phyloP scores from a whole-genome alignment of 1,284 basidiomycete genomes.

The Ganoderma sinense region DNA sequence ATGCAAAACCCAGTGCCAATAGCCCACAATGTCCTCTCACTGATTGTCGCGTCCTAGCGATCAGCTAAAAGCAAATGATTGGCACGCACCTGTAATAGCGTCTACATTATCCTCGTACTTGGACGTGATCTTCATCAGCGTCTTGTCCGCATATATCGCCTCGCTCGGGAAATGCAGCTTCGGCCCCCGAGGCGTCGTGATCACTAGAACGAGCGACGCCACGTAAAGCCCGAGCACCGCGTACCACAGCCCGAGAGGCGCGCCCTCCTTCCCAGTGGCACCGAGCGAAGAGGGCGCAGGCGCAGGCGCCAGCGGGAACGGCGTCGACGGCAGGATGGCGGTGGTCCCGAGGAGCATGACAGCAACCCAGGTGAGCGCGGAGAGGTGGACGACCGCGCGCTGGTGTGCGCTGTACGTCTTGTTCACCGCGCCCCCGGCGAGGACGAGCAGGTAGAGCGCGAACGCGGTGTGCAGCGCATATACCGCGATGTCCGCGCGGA shows the following conservation, averaged over 20 bases:
- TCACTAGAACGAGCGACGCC: slow-evolving; percentile 54
- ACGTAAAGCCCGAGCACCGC: slow-evolving; percentile 57
- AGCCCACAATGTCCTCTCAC: too few species aligned
- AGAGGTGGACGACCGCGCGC: slow-evolving; percentile 71
- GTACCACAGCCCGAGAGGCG: slow-evolving; percentile 49
- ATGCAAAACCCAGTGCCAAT: too few species aligned
- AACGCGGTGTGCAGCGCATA: slow-evolving; percentile 61
- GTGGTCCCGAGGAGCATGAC: slow-evolving; percentile 55
- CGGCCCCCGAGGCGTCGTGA: slow-evolving; percentile 77
- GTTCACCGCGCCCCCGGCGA: slow-evolving; percentile 62
- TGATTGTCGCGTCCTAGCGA: too few species aligned
- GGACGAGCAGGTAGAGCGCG: slow-evolving; percentile 64
- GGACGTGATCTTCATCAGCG: slow-evolving; percentile 60
- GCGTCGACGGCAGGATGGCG: slow-evolving; percentile 63
- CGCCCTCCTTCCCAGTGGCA: neutral
- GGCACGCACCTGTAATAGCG: slow-evolving; percentile 55
- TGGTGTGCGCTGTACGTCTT: slow-evolving; percentile 65
- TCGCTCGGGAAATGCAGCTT: slow-evolving; percentile 74
- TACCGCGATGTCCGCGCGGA: slow-evolving; percentile 44
- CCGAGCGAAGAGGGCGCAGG: neutral
- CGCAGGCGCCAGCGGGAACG: slow-evolving; percentile 48
- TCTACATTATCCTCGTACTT: slow-evolving; percentile 70
- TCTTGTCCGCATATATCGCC: slow-evolving; percentile 79
- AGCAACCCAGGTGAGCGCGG: slow-evolving; percentile 62
- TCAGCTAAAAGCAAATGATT: neutral